Conservation (phyloP, 257 asterid species). For the Agastache rugosa region DNA sequence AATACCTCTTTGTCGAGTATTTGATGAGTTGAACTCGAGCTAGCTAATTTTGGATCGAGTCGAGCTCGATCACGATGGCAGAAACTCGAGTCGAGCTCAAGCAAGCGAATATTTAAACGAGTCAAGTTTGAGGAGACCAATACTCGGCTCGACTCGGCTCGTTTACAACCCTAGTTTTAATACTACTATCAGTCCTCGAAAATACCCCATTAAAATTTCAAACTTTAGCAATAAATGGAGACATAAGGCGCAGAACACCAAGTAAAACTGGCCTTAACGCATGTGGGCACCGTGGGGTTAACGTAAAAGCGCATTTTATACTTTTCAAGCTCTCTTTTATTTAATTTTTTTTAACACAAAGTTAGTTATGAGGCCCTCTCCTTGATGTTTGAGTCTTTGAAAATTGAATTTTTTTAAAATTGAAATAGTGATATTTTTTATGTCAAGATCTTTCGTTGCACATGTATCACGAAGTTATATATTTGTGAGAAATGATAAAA, state of each 20-base stretch:
- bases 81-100: too few relatives aligned
- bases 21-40: too few relatives aligned
- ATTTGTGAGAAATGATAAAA: too few relatives aligned
- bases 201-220: background rate
- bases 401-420: background rate
- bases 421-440: background rate
- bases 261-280: slow-evolving; percentile 27
- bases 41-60: too few relatives aligned
- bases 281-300: slow-evolving; percentile 49
- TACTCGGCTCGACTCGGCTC: too few relatives aligned
- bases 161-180: too few relatives aligned
- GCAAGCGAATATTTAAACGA: too few relatives aligned
- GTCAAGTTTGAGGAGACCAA: too few relatives aligned
- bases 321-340: slow-evolving; percentile 10
- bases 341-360: background rate
- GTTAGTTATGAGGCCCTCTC: slow-evolving; percentile 2
- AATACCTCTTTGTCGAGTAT: too few relatives aligned
- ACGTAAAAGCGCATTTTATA: slow-evolving; percentile 40
- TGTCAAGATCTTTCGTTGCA: background rate
- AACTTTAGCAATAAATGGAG: slow-evolving; percentile 29
- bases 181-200: background rate
- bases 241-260: slow-evolving; percentile 37
- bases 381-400: background rate
- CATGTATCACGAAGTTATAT: too few relatives aligned
- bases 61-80: too few relatives aligned